Evolutionary conservation across 163 green algal species (phyloP), one percentile per base, ranked within the genome.

Genomic region (Prototheca cutis): DNA sequence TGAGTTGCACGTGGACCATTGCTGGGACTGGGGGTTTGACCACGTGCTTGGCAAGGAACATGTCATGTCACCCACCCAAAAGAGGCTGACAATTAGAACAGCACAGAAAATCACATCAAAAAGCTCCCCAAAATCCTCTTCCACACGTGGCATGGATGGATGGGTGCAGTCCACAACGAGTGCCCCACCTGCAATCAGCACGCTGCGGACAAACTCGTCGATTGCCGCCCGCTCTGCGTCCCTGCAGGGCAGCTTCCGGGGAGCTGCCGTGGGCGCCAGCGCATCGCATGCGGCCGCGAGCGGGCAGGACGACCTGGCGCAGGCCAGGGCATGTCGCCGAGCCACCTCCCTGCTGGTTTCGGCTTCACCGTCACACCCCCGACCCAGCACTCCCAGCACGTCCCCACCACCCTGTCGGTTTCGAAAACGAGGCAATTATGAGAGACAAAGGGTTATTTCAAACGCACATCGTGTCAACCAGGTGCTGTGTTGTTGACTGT

Each of bases 181-280:
- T n/a, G n/a, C n/a, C 42, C 10, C 17, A 24, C 42, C 42, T 51
- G 42, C 42, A 27, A 6, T 31, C 55, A 90, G 53, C 2, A 80
- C 70, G 29, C 83, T 52, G 17, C 80, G 42, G n/a, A 95, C 74
- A 71, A 95, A 97, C 4, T 63, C 57, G 15, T 55, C 48, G 10
- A 95, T 67, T 28, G 71, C 28, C 6, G 53, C 48, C 27, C 80
- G 78, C 77, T 96, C 87, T 0, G 32, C 48, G 8, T 90, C 81
- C 31, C 84, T 75, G 75, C 83, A 89, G 4, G 80, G 80, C 65
- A 93, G 68, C 18, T n/a, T 71, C n/a, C 48, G 25, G 3, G 81
- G 83, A 23, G 63, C 58, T 2, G 73, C 57, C 21, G 70, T 60
- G 1, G 84, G 72, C 32, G 75, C 70, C 13, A 93, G 71, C 4